Evolutionary conservation across 2,329 filamentous ascomycete species (phyloP), one percentile per base, ranked within the genome.

Genomic region (Amphichorda felina): DNA sequence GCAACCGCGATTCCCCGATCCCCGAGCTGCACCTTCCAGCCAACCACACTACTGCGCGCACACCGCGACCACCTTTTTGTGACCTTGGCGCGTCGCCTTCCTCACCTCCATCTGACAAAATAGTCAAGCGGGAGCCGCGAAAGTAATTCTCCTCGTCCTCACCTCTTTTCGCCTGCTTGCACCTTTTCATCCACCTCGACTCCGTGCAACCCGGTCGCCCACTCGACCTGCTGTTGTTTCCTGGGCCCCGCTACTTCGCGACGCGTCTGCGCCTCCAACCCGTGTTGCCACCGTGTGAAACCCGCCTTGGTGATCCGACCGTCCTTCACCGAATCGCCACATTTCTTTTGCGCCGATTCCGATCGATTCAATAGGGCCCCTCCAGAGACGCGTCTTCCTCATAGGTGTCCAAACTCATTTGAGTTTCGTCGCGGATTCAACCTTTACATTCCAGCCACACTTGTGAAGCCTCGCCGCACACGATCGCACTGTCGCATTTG

Each of bases 401-500:
- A n/a, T n/a, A n/a, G n/a, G n/a, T n/a, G n/a, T 24, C 21, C 6
- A 24, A 24, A 6, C 21, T 24, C 21, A 10, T 24, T 10, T 6
- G 5, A 29, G 30, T 32, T 16, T 11, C 30, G 30, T 21, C 17
- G 14, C 30, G 17, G 6, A 6, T 24, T 10, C 10, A 10, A 6
- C 21, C 21, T 10, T 10, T 10, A 10, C 21, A 24, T 10, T 24
- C 10, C 21, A 6, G 6, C 30, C 7, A 18, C 24, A 24, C 10
- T 24, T 10, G 13, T 7, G 27, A 7, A 7, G 13, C 31, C 16
- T 18, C 14, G 16, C 16, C 16, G 13, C 35, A 14, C n/a, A 25
- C 16, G n/a, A 13, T 24, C 30, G 25, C 27, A 14, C 15, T 27
- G 28, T 36, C 35, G 27, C 42, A 42, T 45, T 62, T 57, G 43